Percentiles rank a stretch among this genome's conserved stretches.
Evolutionary conservation across 2,329 filamentous ascomycete species (phyloP).

Genomic region (Penicillium occitanis): DNA sequence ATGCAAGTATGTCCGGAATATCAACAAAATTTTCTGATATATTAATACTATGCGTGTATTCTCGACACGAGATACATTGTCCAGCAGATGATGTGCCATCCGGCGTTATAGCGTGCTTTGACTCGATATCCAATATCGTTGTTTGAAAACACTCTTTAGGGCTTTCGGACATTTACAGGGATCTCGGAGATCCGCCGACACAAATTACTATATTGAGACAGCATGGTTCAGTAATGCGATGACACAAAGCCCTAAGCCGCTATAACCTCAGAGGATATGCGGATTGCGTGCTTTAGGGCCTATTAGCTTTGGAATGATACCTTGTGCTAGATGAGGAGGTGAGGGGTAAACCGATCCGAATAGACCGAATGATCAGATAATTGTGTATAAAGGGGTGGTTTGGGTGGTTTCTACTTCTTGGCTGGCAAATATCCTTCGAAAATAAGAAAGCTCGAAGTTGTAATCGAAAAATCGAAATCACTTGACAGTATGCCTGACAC

Average conservation of each 20-base stretch:
- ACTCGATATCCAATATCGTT: neutral
- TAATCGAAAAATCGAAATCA: neutral
- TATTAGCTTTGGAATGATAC: neutral
- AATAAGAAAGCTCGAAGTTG: neutral
- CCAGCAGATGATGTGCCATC: neutral
- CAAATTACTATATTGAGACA: neutral
- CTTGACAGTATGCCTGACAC: conserved; percentile 29
- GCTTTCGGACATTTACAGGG: neutral
- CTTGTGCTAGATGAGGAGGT: neutral
- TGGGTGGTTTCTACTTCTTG: neutral
- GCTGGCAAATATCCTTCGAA: neutral
- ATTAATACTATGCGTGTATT: neutral
- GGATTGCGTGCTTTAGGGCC: neutral
- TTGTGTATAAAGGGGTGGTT: neutral
- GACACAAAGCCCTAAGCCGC: neutral
- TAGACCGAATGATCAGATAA: neutral
- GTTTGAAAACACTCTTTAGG: neutral
- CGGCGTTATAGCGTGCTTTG: neutral
- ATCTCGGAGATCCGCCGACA: neutral
- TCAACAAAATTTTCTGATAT: neutral
- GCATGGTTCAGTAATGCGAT: neutral
- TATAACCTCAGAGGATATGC: neutral
- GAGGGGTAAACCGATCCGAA: neutral
- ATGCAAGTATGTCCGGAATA: neutral
- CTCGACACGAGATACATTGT: neutral